Conservation (phyloP, 192 early-diverging fungal species). For the Mortierella hygrophila region DNA sequence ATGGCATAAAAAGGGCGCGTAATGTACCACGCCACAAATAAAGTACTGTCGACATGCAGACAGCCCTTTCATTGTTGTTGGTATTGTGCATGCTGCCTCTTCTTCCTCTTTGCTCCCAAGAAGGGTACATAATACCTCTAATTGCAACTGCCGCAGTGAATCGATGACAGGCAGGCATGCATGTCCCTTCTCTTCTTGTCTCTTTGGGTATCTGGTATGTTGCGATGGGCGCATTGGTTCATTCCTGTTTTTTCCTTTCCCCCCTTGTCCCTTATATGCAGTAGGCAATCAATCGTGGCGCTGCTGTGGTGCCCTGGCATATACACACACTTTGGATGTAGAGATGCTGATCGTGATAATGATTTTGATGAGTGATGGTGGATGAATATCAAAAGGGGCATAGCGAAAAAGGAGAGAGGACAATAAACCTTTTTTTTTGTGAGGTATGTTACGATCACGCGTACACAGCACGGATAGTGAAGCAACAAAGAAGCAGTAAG, state of each 20-base stretch:
- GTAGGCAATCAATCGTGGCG: not conserved
- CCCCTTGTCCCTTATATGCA: not conserved
- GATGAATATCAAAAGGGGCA: not conserved
- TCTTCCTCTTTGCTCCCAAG: not conserved
- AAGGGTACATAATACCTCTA: not conserved
- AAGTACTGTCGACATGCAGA: too few relatives aligned
- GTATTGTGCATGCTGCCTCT: not conserved
- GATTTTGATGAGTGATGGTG: not conserved
- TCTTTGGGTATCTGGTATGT: not conserved
- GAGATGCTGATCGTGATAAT: not conserved
- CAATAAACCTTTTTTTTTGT: too few relatives aligned
- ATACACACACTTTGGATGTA: not conserved
- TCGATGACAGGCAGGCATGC: not conserved
- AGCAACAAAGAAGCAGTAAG: too few relatives aligned
- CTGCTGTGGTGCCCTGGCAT: not conserved
- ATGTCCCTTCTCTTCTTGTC: not conserved
- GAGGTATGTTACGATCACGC: too few relatives aligned
- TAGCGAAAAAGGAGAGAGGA: not conserved
- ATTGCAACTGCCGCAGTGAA: not conserved
- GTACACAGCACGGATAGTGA: too few relatives aligned
- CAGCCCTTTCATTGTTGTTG: too few relatives aligned
- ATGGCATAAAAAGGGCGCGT: not conserved
- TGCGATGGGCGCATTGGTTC: not conserved
- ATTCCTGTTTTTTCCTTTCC: not conserved
- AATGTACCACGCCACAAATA: not conserved